Evolutionary conservation across 352 stramenopile genomes (phyloP), one percentile per base, ranked within the genome.

Genomic region (Globisporangium iwayamae): DNA sequence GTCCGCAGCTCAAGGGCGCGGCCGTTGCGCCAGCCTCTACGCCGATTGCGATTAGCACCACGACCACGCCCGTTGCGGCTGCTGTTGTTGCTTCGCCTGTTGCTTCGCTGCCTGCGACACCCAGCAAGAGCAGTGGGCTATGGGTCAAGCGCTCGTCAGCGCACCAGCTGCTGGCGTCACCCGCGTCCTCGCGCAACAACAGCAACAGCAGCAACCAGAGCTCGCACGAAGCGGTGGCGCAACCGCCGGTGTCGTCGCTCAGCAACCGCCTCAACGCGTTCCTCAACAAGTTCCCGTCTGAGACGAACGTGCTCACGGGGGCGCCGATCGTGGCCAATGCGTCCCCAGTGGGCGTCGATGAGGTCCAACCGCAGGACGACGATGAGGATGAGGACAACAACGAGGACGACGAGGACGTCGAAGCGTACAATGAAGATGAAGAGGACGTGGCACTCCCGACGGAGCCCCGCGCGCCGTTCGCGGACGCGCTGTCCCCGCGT

Each of bases 261-360:
- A 63, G 8, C 58, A 88, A 66, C 63, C 71, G 76, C 25, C 72
- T 92, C 22, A 85, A 67, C 20, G 78, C 79, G 14, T 92, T 92
- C 59, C 70, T 92, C 9, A 88, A 72, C 65, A 86, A 90, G 59
- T 83, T 92, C 61, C 79, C 81, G 28, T 68, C 63, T n/a, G 58
- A 68, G 28, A 55, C 63, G 6, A 68, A 68, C 48, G 63, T 68
- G 11, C 56, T 68, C 28, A 41, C 38, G n/a, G n/a, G 55, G 36
- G 36, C 36, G 36, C 36, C 36, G 9, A 11, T 41, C 9, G 71
- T 62, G 4, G 67, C 71, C 4, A 65, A 72, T 2, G 51, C 52
- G 14, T 46, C 53, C 41, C 4, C 62, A 25, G 28, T 53, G 50
- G 38, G 20, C 13, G 48, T 65, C 54, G 60, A 32, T 10, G 34